Conservation (phyloP, 2,329 filamentous ascomycete species). For the Alternaria longipes region DNA sequence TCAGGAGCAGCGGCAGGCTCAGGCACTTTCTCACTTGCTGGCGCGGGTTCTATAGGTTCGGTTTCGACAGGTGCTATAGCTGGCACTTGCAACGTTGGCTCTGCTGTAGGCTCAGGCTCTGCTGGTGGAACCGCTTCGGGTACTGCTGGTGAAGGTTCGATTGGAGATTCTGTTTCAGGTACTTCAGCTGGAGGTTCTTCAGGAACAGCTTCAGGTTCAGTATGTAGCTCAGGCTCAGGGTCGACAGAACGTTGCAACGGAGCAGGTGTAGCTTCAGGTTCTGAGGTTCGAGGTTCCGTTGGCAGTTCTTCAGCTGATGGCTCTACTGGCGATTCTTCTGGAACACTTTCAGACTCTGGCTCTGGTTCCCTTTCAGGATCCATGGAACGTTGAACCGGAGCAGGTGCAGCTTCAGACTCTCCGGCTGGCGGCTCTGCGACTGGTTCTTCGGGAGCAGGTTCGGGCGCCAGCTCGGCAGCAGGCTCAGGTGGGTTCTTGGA, state of each 20-base stretch:
- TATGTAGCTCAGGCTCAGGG: slow-evolving; percentile 1
- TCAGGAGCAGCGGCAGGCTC: not conserved
- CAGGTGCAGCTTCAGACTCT: not conserved
- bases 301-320: not conserved
- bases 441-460: slow-evolving; percentile 10
- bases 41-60: slow-evolving; percentile 4
- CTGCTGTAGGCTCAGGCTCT: slow-evolving; percentile 1
- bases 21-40: not conserved
- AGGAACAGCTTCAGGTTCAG: not conserved
- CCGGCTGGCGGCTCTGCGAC: slow-evolving; percentile 8
- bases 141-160: not conserved
- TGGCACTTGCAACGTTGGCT: slow-evolving; percentile 8
- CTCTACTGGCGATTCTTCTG: not conserved
- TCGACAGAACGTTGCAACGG: not conserved
- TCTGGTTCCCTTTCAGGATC: not conserved
- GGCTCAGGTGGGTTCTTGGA: slow-evolving; percentile 4
- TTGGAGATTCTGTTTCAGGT: not conserved
- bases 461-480: slow-evolving; percentile 10
- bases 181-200: slow-evolving; percentile 1
- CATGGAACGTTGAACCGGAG: not conserved
- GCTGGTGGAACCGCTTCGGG: not conserved
- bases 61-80: slow-evolving; percentile 6
- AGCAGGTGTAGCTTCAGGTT: not conserved
- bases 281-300: not conserved
- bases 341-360: not conserved